Evolutionary conservation across 345 rosid species (phyloP).

Genomic region (Brassica napus): DNA sequence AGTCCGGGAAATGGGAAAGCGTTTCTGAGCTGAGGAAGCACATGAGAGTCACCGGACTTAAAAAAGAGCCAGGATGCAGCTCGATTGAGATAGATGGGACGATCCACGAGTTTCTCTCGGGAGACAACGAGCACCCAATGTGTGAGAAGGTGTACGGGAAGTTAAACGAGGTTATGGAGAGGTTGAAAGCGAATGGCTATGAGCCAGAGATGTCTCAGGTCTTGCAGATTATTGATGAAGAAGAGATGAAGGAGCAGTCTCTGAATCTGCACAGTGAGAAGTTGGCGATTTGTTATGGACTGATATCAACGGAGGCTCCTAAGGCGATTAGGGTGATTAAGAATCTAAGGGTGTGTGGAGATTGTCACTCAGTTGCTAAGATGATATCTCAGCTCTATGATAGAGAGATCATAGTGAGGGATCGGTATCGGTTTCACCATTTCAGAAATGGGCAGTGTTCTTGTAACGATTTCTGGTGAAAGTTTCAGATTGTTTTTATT

Average conservation of each 20-base stretch:
- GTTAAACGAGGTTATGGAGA: conserved; percentile 54
- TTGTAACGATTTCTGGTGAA: conserved; percentile 71
- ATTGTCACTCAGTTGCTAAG: conserved; percentile 70
- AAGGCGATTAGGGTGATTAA: conserved; percentile 59
- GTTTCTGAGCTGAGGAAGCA: conserved; percentile 59
- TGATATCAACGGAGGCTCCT: conserved; percentile 48
- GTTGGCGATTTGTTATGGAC: conserved; percentile 69
- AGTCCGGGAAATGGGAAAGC: conserved; percentile 58
- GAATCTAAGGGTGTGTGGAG: conserved; percentile 70
- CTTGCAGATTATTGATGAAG: conserved; percentile 68
- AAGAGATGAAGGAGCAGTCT: conserved; percentile 61
- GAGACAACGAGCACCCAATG: conserved; percentile 58
- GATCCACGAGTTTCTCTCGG: conserved; percentile 65
- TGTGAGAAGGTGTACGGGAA: conserved; percentile 53
- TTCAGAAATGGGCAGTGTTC: conserved; percentile 65
- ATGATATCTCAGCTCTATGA: conserved; percentile 56
- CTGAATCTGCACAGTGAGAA: conserved; percentile 67
- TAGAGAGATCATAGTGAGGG: conserved; percentile 61
- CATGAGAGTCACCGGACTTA: conserved; percentile 65
- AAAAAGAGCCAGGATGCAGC: conserved; percentile 79
- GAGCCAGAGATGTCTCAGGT: conserved; percentile 58
- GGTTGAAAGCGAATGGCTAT: conserved; percentile 51
- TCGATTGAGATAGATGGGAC: conserved; percentile 64
- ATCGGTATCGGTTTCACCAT: conserved; percentile 67
- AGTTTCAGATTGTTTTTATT: not conserved